Evolutionary conservation across 2,329 filamentous ascomycete species (phyloP).

Genomic region (Pyrenophora graminea): DNA sequence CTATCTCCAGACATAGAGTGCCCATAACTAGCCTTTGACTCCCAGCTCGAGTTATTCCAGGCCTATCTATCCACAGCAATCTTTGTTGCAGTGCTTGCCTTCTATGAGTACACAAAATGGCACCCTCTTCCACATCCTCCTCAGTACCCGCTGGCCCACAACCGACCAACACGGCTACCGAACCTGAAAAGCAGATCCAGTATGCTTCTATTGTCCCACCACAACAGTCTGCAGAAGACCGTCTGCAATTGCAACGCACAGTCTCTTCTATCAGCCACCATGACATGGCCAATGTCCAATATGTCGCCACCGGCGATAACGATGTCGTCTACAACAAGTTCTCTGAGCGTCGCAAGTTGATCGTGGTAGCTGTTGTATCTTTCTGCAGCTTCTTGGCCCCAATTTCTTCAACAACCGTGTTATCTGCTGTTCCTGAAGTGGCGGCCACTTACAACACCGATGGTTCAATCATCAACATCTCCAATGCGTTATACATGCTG

Average conservation of each 20-base stretch:
- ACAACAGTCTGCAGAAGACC: conserved; percentile 20
- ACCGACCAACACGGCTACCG: conserved; percentile 1
- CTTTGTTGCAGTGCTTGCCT: conserved; percentile 8
- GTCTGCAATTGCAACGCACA: conserved; percentile 38
- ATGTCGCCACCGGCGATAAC: conserved; percentile 40
- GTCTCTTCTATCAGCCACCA: conserved; percentile 38
- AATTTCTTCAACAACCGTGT: conserved; percentile 72
- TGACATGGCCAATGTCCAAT: conserved; percentile 37
- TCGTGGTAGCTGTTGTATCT: conserved; percentile 71
- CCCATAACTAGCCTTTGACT: background rate
- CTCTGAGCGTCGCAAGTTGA: conserved; percentile 62
- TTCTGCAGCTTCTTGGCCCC: conserved; percentile 78
- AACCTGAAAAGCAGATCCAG: conserved; percentile 32
- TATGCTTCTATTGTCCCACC: conserved; percentile 38
- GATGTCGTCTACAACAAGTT: conserved; percentile 68
- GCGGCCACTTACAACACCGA: conserved; percentile 67
- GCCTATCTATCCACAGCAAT: background rate
- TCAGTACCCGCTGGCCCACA: conserved; percentile 23
- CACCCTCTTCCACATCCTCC: conserved; percentile 25
- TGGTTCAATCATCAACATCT: conserved; percentile 71
- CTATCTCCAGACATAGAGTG: background rate
- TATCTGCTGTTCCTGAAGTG: conserved; percentile 76
- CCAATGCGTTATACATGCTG: conserved; percentile 74
- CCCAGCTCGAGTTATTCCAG: background rate
- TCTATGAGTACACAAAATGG: conserved; percentile 39